phyloP scores from a whole-genome alignment of 2,329 filamentous ascomycete species.

The Ploettnerulaceae sp. region DNA sequence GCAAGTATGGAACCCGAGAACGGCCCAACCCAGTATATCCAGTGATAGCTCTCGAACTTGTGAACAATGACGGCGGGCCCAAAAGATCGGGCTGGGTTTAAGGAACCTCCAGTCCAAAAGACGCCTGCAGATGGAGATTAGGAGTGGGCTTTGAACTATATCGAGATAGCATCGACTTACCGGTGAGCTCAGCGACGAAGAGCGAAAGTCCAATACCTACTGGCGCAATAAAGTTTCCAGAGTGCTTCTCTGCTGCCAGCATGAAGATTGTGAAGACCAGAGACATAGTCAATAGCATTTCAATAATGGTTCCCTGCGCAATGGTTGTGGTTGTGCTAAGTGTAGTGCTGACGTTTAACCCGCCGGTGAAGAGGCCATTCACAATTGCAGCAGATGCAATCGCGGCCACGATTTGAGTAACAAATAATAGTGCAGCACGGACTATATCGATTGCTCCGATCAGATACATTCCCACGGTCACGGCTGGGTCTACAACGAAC shows the following conservation, averaged over 20 bases:
- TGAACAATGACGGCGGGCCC: constrained; percentile 42
- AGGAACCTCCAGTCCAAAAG: constrained; percentile 44
- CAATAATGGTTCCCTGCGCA: constrained; percentile 43
- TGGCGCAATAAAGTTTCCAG: constrained; percentile 44
- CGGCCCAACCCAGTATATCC: constrained; percentile 44
- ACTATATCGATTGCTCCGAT: constrained; percentile 31
- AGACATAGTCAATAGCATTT: constrained; percentile 43
- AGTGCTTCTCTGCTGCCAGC: constrained; percentile 39
- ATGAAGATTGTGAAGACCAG: constrained; percentile 45
- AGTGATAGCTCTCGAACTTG: constrained; percentile 41
- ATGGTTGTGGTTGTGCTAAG: constrained; percentile 19
- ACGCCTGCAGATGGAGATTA: constrained; percentile 33
- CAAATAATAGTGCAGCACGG: constrained; percentile 28
- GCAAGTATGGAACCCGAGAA: constrained; percentile 5
- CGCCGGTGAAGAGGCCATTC: constrained; percentile 19
- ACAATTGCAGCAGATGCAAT: constrained; percentile 39
- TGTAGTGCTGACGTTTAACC: constrained; percentile 14
- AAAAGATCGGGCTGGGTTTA: constrained; percentile 45
- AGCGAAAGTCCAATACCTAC: constrained; percentile 44
- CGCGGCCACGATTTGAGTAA: constrained; percentile 32
- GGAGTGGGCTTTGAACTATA: background rate
- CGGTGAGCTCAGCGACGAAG: constrained; percentile 35
- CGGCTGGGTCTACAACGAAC: constrained; percentile 9
- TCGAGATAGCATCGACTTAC: background rate
- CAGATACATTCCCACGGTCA: constrained; percentile 34